Evolutionary conservation across 1,139 yeast species (phyloP), one percentile per base, ranked within the genome.

Genomic region (Spathaspora jeffriesii): DNA sequence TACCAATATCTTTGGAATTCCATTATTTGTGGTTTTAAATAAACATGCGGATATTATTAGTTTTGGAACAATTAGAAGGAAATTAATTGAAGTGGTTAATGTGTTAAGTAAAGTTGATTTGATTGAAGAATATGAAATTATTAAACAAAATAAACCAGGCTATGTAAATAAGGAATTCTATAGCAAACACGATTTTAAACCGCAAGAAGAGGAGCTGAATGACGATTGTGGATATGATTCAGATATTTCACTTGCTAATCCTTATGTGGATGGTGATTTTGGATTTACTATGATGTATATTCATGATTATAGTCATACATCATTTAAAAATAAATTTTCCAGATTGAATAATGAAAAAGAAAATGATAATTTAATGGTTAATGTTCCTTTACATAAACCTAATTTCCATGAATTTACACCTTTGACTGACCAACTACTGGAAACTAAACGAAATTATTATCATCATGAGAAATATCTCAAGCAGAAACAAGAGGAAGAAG

Each of bases 21-120:
- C 98, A 2, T 81, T 89, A 56, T 85, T 90, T 58, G 71, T 90
- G 36, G 76, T 83, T 0, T 60, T 88, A 22, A 65, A 76, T 5
- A 71, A 70, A 11, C 85, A 84, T 47, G 64, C 73, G 2, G 73
- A 70, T 5, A 73, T 80, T 11, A 51, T 50, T 20, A 67, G 74
- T 43, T 82, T 79, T 59, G 85, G 84, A 2, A 58, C 63, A 1
- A 81, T 90, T 23, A 67, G 85, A 52, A 62, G 64, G 17, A 86
- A 86, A 57, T 57, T 89, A 36, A 82, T 82, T 48, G 64, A 67
- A n/a, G 53, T 54, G 0, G 60, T 57, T 1, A 65, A 61, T 32
- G 43, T 62, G 4, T 61, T 72, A 40, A 60, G 73, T 3, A 57
- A 51, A 4, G 53, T 59, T 21, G 63, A 66, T 45, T 55, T 68